Evolutionary conservation across 306 rosid species (phyloP), one percentile per base, ranked within the genome.

Genomic region (Citrullus amarus): DNA sequence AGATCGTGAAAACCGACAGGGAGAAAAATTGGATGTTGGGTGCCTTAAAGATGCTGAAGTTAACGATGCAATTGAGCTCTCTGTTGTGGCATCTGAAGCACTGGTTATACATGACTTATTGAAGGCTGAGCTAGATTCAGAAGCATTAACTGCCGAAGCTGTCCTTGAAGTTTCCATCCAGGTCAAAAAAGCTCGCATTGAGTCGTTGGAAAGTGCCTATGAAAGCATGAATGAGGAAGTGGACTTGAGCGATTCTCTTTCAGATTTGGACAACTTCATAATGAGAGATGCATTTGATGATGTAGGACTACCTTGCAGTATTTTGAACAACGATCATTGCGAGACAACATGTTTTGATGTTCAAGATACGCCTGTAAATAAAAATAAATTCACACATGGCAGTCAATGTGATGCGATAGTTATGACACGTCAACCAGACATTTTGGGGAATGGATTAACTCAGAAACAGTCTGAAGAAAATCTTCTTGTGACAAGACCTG

Each of bases 21-120:
- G 68, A 82, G 89, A 82, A 80, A 84, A 78, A 73, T 77, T 80
- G 59, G 66, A 76, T 56, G 78, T 75, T 68, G 62, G 78, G 70
- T 68, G 76, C 81, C 84, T 54, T 55, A 81, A 83, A 85, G 82
- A 53, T 85, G 79, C 82, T 78, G 90, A 84, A 77, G 79, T 86
- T 80, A 79, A 84, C 61, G 80, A 84, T 83, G 93, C 93, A 77
- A 87, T 90, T 79, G 90, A 94, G 69, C 92, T 92, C 54, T 92
- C 91, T 67, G 83, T 90, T 79, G 91, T 86, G 15, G 98, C 98
- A 79, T 94, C 98, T 59, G 98, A 94, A 82, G 97, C 96, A 84
- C 51, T 94, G 81, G 93, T 87, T 82, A 89, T 94, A 83, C 89
- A 94, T 79, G 96, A 92, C 78, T 76, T 86, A 69, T 82, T 82